Base-by-base conservation (phyloP, 1,139 yeast species). In the Meyerozyma smithsonii region DNA sequence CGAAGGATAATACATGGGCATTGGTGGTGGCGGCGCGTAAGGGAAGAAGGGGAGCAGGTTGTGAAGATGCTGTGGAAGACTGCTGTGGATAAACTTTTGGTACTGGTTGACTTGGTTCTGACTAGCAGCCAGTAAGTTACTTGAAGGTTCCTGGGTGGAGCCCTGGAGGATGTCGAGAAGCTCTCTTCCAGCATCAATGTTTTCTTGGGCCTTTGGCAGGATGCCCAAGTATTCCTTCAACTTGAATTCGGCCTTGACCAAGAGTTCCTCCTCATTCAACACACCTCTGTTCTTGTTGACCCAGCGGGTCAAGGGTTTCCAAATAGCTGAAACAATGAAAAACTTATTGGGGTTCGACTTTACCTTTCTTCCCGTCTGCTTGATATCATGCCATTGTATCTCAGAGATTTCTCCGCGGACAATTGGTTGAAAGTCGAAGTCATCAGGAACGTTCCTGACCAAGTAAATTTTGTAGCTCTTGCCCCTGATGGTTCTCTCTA, bases 401-500 rank as follows among this genome's bases (percentile, higher is more conserved):
- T 60, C 74, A 25, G 80, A 77, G 48, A 94, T 92, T 62, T 94
- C 99, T 57, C 86, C 86, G 53, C 96, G 76, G 2, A 88, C 96
- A 44, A 76, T 69, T 1, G 98, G 97, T 46, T 72, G 77, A 54
- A 92, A 94, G 25, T 63, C 61, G 35, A 78, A 78, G 48, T 79
- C 80, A 49, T 85, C 92, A 1, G 97, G 92, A 1, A 94, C 85
- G 42, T 84, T 85, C 36, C 76, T 77, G 18, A 87, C 81, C 44
- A 92, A 66, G 56, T 78, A 94, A 24, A 94, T 85, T 54, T 89
- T 84, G 59, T 86, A 86, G 59, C 87, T 88, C 59, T 92, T 92
- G 10, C 94, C 96, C 39, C 72, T 69, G 30, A 88, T 77, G 6
- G 88, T 86, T 57, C 95, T 76, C 56, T 92, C 97, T 39, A 89